Base-by-base conservation (phyloP, 805 yeast species). In the Cyberlindnera lachancei region DNA sequence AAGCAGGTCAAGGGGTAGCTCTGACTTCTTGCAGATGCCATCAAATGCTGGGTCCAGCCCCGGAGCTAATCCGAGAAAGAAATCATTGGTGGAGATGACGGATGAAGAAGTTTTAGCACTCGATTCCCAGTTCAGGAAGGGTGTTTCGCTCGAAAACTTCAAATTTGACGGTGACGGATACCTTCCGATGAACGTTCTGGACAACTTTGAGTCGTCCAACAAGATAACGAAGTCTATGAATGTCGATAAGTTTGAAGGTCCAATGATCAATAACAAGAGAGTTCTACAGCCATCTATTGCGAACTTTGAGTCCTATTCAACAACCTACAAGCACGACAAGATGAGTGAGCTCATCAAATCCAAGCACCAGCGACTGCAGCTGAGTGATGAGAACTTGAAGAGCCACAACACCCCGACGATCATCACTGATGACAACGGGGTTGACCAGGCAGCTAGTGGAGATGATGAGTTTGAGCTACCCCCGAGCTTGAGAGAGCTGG, bases 151-250 rank as follows among this genome's bases (percentile, higher is more conserved):
- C 4, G 40, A 40, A 12, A 19, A 38, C 4, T 22, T 48, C 29
- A 46, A 45, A 29, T 50, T 50, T 22, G 50, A 39, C 19, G 48
- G 48, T 12, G 49, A 49, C 26, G 52, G 37, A 2, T 50, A 47
- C 23, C 23, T 49, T 16, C 49, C 54, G 3, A 31, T 38, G 14
- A 28, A 33, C 15, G 28, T 30, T 6, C 21, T 18, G 18, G 7
- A 13, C 9, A 30, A 29, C n/a, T 22, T 31, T 15, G 24, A 31
- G 4, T 15, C 31, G 4, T 9, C 26, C 3, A 38, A 38, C 11
- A 20, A 34, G 5, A 31, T 30, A 13, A 22, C 25, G 9, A 38
- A 30, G 16, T 34, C 40, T 13, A 38, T 38, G 27, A 41, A 48
- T 21, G 39, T 50, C 32, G 53, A 50, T 26, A 47, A 41, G 23